Evolutionary conservation across 345 rosid species (phyloP), one percentile per base, ranked within the genome.

Genomic region (Citrus cavaleriei): DNA sequence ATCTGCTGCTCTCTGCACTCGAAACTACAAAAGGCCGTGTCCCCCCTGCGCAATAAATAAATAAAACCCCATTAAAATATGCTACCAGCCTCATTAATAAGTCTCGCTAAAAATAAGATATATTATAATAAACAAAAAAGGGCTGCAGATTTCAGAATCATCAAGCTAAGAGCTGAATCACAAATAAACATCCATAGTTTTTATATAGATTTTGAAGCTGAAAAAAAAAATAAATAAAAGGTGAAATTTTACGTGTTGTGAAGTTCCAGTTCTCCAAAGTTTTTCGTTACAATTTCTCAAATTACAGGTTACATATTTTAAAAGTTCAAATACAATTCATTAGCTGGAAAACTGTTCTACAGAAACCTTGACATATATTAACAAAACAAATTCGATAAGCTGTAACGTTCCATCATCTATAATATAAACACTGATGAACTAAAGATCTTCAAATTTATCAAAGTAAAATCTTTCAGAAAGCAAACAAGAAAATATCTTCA

Each of bases 1-100:
- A 93, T 92, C 82, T 87, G 91, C 67, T 88, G 76, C 72, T 90
- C 98, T 86, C 98, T 89, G 86, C 97, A 95, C 82, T 90, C 95
- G 81, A 70, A 78, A 74, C 97, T 91, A 74, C 98, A 95, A 87
- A 95, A 95, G 21, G 95, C 98, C 55, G 90, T 81, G 63, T 95
- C 95, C 59, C 98, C 97, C 89, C 97, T 91, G 87, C 30, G 60
- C 61, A 32, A 2, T 5, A 18, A 54, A 54, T 2, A 54, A 54
- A 54, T 54, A 54, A 54, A 54, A 54, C 58, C 58, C 58, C 58
- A 54, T 54, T 54, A 54, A 54, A 46, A 46, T 13, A 46, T 13
- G 51, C 18, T 46, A 46, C 16, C 51, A 46, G 51, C 22, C 22
- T 19, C 58, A 54, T 54, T 54, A 54, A 54, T 54, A 54, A 54